A percentile compares a stretch with the other conserved stretches of the same genome.
Evolutionary conservation across 1,284 basidiomycete genomes (phyloP).

Genomic region (Ganoderma multipileum): DNA sequence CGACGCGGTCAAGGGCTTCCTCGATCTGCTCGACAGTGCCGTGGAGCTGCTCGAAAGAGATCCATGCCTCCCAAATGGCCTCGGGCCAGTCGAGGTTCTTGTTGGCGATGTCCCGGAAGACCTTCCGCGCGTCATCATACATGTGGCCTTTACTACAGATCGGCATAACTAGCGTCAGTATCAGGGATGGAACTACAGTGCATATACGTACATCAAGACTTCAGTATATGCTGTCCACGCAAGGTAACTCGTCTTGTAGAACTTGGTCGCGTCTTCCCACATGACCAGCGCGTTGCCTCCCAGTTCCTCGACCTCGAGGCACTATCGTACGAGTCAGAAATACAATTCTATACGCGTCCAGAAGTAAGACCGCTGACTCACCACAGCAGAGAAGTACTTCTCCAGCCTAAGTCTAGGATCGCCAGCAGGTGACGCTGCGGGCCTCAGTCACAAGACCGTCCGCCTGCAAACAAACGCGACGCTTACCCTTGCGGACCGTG

Average conservation of each 20-base stretch:
- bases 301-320: constrained; percentile 56
- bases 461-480: not conserved
- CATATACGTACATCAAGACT: constrained; percentile 61
- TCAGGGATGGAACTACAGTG: not conserved
- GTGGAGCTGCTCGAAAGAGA: constrained; percentile 84
- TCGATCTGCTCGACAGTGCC: constrained; percentile 79
- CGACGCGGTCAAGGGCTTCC: constrained; percentile 70
- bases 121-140: constrained; percentile 65
- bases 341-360: constrained; percentile 5
- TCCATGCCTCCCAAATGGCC: constrained; percentile 88
- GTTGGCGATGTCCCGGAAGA: constrained; percentile 68
- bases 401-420: constrained; percentile 77
- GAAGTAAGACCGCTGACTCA: constrained; percentile 47
- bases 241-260: constrained; percentile 73
- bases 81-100: constrained; percentile 93
- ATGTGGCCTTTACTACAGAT: constrained; percentile 59
- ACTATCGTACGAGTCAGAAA: constrained; percentile 34
- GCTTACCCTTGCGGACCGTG: constrained; percentile 61
- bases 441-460: constrained; percentile 14
- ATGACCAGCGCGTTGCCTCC: constrained; percentile 60
- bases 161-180: not conserved
- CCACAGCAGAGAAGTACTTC: constrained; percentile 78
- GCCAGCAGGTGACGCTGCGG: constrained; percentile 49
- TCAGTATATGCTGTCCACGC: constrained; percentile 77
- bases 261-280: constrained; percentile 69